A percentile compares a stretch with the other conserved stretches of the same genome.
phyloP scores from a whole-genome alignment of 2,329 filamentous ascomycete genomes.

The Stylonectria norvegica region DNA sequence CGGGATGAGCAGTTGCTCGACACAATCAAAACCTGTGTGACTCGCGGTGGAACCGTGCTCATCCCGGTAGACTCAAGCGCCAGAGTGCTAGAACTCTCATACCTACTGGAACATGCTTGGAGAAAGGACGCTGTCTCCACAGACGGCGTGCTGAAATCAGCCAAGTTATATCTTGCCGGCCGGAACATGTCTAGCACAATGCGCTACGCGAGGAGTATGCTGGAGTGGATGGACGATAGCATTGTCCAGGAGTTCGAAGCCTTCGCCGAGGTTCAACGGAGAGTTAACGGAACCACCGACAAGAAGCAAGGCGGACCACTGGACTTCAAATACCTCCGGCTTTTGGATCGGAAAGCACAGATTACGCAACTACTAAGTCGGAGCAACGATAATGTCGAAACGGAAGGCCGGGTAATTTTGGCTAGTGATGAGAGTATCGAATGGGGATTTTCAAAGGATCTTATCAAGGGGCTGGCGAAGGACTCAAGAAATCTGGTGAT shows the following conservation, averaged over 20 bases:
- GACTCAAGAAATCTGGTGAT: conserved; percentile 82
- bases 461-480: conserved; percentile 69
- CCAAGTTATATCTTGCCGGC: conserved; percentile 77
- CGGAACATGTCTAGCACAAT: conserved; percentile 85
- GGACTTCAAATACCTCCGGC: conserved; percentile 79
- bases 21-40: conserved; percentile 74
- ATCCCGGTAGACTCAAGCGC: conserved; percentile 95
- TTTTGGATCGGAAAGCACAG: conserved; percentile 79
- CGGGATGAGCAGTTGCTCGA: conserved; percentile 82
- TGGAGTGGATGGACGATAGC: conserved; percentile 98
- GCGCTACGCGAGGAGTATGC: conserved; percentile 87
- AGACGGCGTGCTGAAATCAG: conserved; percentile 49
- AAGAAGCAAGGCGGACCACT: conserved; percentile 70
- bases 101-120: conserved; percentile 91
- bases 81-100: conserved; percentile 87
- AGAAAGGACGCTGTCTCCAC: conserved; percentile 57
- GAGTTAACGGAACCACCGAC: conserved; percentile 43
- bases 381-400: conserved; percentile 38
- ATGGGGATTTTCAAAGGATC: conserved; percentile 89
- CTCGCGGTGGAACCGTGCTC: conserved; percentile 82
- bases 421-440: conserved; percentile 87
- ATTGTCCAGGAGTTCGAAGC: conserved; percentile 91
- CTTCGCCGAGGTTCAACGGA: conserved; percentile 51
- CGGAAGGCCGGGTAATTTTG: conserved; percentile 70
- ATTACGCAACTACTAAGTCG: conserved; percentile 65